Base-by-base conservation (phyloP, 176 grass and related monocot genomes). In the Coix lacrymajobi region DNA sequence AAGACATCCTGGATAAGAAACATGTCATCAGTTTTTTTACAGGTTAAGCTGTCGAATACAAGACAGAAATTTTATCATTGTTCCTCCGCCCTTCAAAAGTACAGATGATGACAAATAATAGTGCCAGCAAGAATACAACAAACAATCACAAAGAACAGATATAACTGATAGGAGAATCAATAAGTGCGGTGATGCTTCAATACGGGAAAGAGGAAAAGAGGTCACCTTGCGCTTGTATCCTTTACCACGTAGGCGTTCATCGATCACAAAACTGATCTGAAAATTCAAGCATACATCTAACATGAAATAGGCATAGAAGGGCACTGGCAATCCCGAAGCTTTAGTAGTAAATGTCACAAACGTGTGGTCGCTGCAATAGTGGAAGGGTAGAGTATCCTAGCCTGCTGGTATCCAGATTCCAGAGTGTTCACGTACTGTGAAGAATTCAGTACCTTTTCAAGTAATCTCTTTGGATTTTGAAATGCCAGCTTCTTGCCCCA, bases 181-280 rank as follows among this genome's bases (percentile, higher is more conserved):
- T 16, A 37, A 25, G 61, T 25, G 30, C 3, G 3, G 33, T 38
- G 56, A 41, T 25, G 43, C 29, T 66, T 31, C 4, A 7, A 57
- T 49, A 49, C 71, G 67, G 38, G 45, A 65, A 71, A 54, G 40
- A 30, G 7, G 69, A 58, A 29, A 38, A 74, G 43, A 79, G 13
- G 26, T 90, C 76, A 98, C 95, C 95, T 98, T 98, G 70, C 89
- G 86, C 75, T 95, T 98, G 86, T 91, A 93, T 75, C 84, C 69
- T 89, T 94, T 98, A 84, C 82, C 85, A 62, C 90, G 82, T 73
- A 94, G 4, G 44, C 95, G 88, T 79, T 98, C 95, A 93, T 98
- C 95, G 89, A 98, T 95, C 7, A 93, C 86, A 94, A 95, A 95
- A 44, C 72, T 78, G 48, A 98, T 85, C 95, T 98, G 84, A 78